Evolutionary conservation across 2,329 filamentous ascomycete genomes (phyloP), one percentile per base, ranked within the genome.

Genomic region (Cordyceps farinosa): DNA sequence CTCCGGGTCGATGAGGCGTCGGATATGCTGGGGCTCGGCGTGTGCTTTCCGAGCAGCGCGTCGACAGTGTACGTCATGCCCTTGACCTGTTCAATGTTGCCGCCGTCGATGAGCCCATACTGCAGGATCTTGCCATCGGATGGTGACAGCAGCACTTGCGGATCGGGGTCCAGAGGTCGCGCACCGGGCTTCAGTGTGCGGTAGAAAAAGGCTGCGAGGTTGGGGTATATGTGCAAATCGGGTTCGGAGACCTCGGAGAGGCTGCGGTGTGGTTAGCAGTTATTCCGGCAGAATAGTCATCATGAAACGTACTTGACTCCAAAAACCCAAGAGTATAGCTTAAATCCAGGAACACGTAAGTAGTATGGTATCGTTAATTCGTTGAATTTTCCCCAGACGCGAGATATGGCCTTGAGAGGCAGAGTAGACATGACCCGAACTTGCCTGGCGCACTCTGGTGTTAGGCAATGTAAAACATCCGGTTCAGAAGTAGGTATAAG

Each of bases 21-120:
- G 63, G 83, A 73, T 69, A 88, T 76, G 76, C 85, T 85, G 22
- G 83, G 76, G 5, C 81, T 73, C 44, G 84, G 84, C 6, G 82
- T 84, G 65, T 81, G 80, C 67, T 85, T 87, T 58, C 95, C 95
- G 2, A 99, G 84, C 1, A 99, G 84, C 8, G 95, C 93, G 73
- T 99, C 95, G 61, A 99, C 85, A 68, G 89, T 96, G 77, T 99
- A 99, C 1, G 95, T 99, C 83, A 99, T 95, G 65, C 95, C 95
- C 78, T 99, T 99, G 67, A 99, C 94, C 78, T 99, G 95, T 75
- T 99, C 95, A 50, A 99, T 96, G 72, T 97, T 92, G 54, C 94
- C 93, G 70, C 93, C 87, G 71, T 96, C 90, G 63, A 99, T 97
- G 69, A 87, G 88, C 11, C 95, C 95, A 69, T 92, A 97, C 70